Base-by-base conservation (phyloP, 2,329 filamentous ascomycete genomes). In the Geosmithia flava region DNA sequence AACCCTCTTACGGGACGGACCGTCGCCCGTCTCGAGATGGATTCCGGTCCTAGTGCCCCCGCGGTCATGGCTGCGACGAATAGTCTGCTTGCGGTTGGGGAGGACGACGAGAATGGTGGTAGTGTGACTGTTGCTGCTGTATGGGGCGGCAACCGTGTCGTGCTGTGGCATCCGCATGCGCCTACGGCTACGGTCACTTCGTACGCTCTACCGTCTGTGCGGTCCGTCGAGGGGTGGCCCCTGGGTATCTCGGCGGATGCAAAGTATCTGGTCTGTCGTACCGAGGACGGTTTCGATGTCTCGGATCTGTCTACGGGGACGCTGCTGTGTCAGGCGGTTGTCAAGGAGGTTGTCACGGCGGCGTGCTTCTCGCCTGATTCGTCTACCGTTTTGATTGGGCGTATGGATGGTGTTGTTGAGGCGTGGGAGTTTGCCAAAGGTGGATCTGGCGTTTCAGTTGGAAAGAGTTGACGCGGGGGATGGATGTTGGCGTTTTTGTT, bases 281-380 rank as follows among this genome's bases (percentile, higher is more conserved):
- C 63, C 0, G 68, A 70, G 47, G 59, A 62, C 3, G 68, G 67
- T 7, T 63, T 69, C 47, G 68, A 70, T 20, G 53, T 69, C 17
- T 65, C 66, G 55, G 64, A 69, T 13, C 53, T 66, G 23, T 51
- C 51, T 10, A 62, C 65, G 1, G 67, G 67, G 0, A 49, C 48
- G 2, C 11, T 37, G 6, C 33, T 37, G 33, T 37, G 33, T 16
- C 11, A 16, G 10, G 33, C 33, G 3, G 53, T 68, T 1, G 50
- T 64, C 0, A 53, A 2, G 20, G 55, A 52, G 1, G 44, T 66
- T 42, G 56, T 68, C 7, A 68, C 65, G 10, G 53, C 64, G 7
- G 67, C 56, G 0, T 62, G 58, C 7, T 69, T 69, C 47, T 58
- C 59, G 4, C 50, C 53, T 15, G 56, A 66, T n/a, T 57, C 55